Base-by-base conservation (phyloP, 345 rosid genomes). In the Camelina laxa region DNA sequence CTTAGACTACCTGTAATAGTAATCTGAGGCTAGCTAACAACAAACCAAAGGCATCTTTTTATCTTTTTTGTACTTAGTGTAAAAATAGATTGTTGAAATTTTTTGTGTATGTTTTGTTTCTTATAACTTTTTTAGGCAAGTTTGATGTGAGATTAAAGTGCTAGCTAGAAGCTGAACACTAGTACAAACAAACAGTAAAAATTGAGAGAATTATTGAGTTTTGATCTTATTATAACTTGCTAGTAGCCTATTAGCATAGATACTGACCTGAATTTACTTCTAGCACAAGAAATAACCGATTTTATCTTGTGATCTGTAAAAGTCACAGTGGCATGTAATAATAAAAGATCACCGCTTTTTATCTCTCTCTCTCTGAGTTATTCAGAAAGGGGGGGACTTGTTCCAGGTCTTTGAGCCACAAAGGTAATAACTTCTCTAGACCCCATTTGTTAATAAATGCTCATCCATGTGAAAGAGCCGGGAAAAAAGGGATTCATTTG, bases 331-430 rank as follows among this genome's bases (percentile, higher is more conserved):
- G 57, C 20, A 51, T 39, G 49, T 76, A 70, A 70, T 76, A 70
- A 70, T 75, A 63, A 70, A 63, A 70, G 71, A 56, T 69, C 70
- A 76, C 71, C 41, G 45, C 42, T 42, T 61, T 68, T 35, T 6
- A 5, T n/a, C 7, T 38, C 20, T 35, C 70, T 74, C n/a, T 16
- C 1, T 14, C 36, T 30, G 74, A 66, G 60, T 66, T 42, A 66
- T 67, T 4, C 4, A 57, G 44, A 22, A 41, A 65, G 30, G 9
- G 8, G 38, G 60, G 7, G 42, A 54, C 74, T 75, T 50, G 70
- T 53, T 75, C 80, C 75, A 76, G 71, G 80, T 70, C 80, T 76
- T 76, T 56, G 71, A 76, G 66, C 70, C 53, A 62, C 80, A 76
- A 75, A 75, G 68, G 64, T 53, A 75, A 75, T 75, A 75, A 75